Base-by-base conservation (phyloP, 768 basidiomycete genomes). In the Kwoniella sp. region DNA sequence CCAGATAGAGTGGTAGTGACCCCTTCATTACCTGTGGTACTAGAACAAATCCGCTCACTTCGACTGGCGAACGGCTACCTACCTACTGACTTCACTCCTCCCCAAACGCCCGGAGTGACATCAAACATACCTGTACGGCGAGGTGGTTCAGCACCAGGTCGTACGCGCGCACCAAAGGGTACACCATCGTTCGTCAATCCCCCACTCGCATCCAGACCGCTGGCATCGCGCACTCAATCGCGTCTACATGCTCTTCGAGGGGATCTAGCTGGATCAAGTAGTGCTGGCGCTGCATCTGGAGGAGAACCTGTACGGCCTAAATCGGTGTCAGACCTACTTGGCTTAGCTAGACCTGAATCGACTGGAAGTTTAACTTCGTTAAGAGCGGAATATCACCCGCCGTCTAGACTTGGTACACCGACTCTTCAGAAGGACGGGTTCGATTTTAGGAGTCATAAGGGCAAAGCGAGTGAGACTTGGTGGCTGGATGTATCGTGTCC, bases 401-500 rank as follows among this genome's bases (percentile, higher is more conserved):
- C 59, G 15, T 48, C 67, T 0, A 63, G 50, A 19, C 54, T 60
- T 4, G 57, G 57, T 2, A 55, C 50, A 7, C 56, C 56, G 8
- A 48, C 68, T 15, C 49, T 51, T 9, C 25, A 50, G 21, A 46
- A 26, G 12, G 25, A 49, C 24, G 49, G 24, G 9, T 59, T 58
- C 19, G 52, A 66, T 15, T 52, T 60, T 4, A 9, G 17, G 40
- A 55, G 40, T 21, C 29, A 44, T 2, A 59, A 66, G 40, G 46
- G 40, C 13, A 66, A 67, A 44, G 55, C 63, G 21, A 67, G 69
- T 21, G 78, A 75, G n/a, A 75, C 75, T 63, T 96, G 93, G 93
- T 97, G 91, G 85, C 79, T 97, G 47, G 92, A 97, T 72, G 87
- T 95, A 0, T 84, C 90, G 27, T 91, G 88, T 67, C 92, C 93